phyloP scores from a whole-genome alignment of 495 filamentous ascomycete genomes.

The Hypoxylon lenormandii region DNA sequence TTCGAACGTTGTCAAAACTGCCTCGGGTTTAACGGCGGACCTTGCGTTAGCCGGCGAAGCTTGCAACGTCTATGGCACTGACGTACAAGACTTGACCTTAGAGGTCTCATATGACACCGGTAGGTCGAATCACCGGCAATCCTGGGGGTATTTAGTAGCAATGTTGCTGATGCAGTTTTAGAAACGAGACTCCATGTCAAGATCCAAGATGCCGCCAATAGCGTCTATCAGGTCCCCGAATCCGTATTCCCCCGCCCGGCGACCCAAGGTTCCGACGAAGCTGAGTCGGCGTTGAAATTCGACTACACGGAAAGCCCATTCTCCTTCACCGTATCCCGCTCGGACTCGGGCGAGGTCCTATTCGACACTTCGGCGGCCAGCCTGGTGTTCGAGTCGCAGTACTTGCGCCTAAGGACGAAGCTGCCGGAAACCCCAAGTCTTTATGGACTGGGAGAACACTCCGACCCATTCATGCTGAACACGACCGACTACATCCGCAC shows the following conservation, averaged over 20 bases:
- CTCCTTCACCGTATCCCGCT: constrained; percentile 76
- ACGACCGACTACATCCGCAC: constrained; percentile 82
- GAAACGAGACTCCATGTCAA: constrained; percentile 83
- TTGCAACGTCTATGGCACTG: constrained; percentile 78
- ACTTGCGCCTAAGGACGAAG: constrained; percentile 74
- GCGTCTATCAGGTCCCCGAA: constrained; percentile 82
- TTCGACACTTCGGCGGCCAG: constrained; percentile 78
- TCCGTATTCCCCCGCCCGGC: constrained; percentile 74
- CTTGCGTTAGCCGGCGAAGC: constrained; percentile 73
- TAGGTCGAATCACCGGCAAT: constrained; percentile 54
- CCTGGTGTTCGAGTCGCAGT: constrained; percentile 83
- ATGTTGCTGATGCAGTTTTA: constrained; percentile 50
- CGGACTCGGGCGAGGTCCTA: constrained; percentile 73
- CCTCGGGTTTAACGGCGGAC: constrained; percentile 69
- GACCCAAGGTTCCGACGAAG: constrained; percentile 33
- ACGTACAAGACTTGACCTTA: constrained; percentile 73
- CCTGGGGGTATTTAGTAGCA: not conserved
- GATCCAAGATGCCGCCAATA: constrained; percentile 79
- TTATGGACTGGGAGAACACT: constrained; percentile 82
- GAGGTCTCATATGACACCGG: constrained; percentile 80
- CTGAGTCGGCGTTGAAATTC: constrained; percentile 70
- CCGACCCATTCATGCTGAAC: constrained; percentile 76
- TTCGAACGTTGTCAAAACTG: constrained; percentile 68
- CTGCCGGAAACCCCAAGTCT: constrained; percentile 74
- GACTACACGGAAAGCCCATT: constrained; percentile 76